A percentile compares a stretch with the other conserved stretches of the same genome.
Conservation (phyloP, 345 rosid species). For the Cardiospermum halicacabum region DNA sequence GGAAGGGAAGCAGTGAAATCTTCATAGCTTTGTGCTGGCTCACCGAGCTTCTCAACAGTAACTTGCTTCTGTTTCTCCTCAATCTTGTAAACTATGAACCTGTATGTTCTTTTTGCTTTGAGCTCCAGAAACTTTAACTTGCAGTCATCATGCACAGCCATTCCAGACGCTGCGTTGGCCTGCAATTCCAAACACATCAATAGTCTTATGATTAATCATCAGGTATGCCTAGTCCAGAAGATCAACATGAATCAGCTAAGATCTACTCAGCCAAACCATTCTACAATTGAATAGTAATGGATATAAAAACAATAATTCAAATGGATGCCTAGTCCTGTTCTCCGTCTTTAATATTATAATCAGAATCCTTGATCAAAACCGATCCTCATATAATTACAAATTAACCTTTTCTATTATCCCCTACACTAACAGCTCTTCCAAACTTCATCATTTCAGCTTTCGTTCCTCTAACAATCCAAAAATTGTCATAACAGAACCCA, state of each 20-base stretch:
- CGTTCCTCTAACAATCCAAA: background rate
- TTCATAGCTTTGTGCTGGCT: slow-evolving; percentile 45
- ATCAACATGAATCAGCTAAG: background rate
- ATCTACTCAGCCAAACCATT: background rate
- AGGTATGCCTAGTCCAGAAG: background rate
- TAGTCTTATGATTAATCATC: background rate
- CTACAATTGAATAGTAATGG: background rate
- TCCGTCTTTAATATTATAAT: background rate
- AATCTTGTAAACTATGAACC: slow-evolving; percentile 54
- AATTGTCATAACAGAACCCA: background rate
- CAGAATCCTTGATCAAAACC: background rate
- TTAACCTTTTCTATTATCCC: background rate
- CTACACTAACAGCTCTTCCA: background rate
- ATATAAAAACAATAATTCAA: background rate
- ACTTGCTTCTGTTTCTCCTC: slow-evolving; percentile 63
- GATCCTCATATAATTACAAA: background rate
- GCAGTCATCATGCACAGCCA: slow-evolving; percentile 71
- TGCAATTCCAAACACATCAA: slow-evolving; percentile 8
- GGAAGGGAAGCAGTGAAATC: slow-evolving; percentile 52
- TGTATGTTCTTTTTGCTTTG: slow-evolving; percentile 52
- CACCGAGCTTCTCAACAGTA: slow-evolving; percentile 55
- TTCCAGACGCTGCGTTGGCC: slow-evolving; percentile 65
- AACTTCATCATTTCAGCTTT: background rate
- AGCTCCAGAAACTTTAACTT: slow-evolving; percentile 57
- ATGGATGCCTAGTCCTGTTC: background rate